A percentile compares a stretch with the other conserved stretches of the same genome.
Conservation (phyloP, 78 protist genomes). For the Polysphondylium violaceum region DNA sequence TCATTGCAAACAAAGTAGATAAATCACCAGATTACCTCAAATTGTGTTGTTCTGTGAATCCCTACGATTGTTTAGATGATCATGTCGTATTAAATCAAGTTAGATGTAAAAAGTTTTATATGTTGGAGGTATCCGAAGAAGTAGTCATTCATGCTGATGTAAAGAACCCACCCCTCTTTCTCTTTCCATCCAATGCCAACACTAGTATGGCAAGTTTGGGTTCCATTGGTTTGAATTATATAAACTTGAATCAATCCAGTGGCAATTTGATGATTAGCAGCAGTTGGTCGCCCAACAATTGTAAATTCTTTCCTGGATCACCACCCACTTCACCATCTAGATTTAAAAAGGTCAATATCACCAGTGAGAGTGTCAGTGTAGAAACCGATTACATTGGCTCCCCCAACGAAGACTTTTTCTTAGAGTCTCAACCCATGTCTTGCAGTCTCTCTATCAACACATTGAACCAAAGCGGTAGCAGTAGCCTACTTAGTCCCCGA, state of each 20-base stretch:
- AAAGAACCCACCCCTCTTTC: not conserved
- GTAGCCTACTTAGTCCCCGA: too few relatives aligned
- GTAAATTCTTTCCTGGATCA: slow-evolving; percentile 56
- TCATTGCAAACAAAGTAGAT: slow-evolving; percentile 16
- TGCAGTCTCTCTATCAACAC: too few relatives aligned
- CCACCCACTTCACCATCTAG: not conserved
- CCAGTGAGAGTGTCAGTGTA: not conserved
- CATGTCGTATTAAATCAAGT: slow-evolving; percentile 9
- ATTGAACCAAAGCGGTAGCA: too few relatives aligned
- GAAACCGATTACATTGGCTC: slow-evolving; percentile 9
- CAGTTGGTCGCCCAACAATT: slow-evolving; percentile 70
- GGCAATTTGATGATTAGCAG: not conserved
- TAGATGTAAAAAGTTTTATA: slow-evolving; percentile 33
- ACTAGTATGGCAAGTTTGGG: not conserved
- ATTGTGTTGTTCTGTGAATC: slow-evolving; percentile 48
- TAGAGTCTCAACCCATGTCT: too few relatives aligned
- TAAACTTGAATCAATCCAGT: not conserved
- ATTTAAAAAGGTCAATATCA: not conserved
- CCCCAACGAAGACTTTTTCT: slow-evolving; percentile 11
- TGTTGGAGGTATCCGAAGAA: slow-evolving; percentile 44
- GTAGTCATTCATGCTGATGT: slow-evolving; percentile 41
- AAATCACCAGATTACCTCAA: not conserved
- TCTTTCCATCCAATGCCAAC: not conserved
- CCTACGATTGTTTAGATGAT: slow-evolving; percentile 58
- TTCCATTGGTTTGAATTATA: not conserved